Evolutionary conservation across 768 basidiomycete genomes (phyloP).

Genomic region (Pisolithus sp.): DNA sequence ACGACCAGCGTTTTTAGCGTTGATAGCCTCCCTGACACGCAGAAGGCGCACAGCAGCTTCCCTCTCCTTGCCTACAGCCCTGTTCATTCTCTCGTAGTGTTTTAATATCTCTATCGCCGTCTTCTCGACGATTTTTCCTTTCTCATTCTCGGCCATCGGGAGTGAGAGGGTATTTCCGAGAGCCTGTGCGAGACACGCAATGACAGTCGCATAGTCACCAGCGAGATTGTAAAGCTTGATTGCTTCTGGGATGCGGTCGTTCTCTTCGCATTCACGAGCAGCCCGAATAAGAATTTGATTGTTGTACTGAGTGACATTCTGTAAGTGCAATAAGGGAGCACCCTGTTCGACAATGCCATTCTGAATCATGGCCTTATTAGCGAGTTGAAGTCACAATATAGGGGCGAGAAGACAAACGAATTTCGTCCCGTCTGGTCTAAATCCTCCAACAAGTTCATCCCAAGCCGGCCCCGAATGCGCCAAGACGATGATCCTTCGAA

Average conservation of each 20-base stretch:
- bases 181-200: conserved; percentile 80
- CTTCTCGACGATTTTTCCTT: conserved; percentile 59
- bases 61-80: conserved; percentile 63
- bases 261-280: conserved; percentile 74
- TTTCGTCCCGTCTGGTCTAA: conserved; percentile 82
- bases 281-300: conserved; percentile 78
- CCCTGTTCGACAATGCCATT: conserved; percentile 85
- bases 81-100: conserved; percentile 73
- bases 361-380: conserved; percentile 32
- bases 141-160: conserved; percentile 48
- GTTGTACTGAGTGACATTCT: conserved; percentile 62
- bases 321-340: conserved; percentile 66
- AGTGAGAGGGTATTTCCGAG: conserved; percentile 78
- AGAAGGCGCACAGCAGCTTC: conserved; percentile 72
- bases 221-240: conserved; percentile 96
- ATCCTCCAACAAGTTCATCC: conserved; percentile 93
- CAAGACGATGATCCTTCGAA: conserved; percentile 69
- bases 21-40: conserved; percentile 74
- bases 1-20: conserved; percentile 63
- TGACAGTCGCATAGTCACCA: conserved; percentile 82
- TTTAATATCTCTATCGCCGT: conserved; percentile 74
- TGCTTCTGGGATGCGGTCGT: conserved; percentile 81
- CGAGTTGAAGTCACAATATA: not conserved
- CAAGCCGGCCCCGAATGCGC: conserved; percentile 77
- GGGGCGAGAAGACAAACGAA: conserved; percentile 49